phyloP scores from a whole-genome alignment of 305 asterid species.

The Lippia alba region DNA sequence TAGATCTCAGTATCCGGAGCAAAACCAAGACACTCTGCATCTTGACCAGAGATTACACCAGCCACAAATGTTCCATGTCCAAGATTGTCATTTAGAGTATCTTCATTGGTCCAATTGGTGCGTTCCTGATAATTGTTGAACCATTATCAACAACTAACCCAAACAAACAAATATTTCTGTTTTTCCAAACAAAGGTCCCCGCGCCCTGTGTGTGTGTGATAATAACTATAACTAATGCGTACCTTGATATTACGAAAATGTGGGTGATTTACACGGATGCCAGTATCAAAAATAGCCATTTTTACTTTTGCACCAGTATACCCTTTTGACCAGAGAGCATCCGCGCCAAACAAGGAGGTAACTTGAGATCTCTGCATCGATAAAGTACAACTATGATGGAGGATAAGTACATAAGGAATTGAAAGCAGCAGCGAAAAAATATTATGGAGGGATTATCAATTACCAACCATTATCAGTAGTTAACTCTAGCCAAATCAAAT shows the following conservation, averaged over 20 bases:
- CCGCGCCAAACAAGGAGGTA: constrained; percentile 97
- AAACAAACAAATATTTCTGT: neutral
- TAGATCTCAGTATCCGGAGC: constrained; percentile 97
- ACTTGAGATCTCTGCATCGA: constrained; percentile 88
- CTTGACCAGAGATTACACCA: constrained; percentile 97
- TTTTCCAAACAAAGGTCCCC: neutral
- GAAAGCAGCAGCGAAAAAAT: neutral
- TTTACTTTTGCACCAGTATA: constrained; percentile 94
- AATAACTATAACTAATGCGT: neutral
- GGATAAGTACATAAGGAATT: constrained; percentile 24
- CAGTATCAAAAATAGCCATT: constrained; percentile 98
- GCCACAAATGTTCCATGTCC: constrained; percentile 99
- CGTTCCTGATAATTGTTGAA: constrained; percentile 72
- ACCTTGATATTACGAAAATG: constrained; percentile 99
- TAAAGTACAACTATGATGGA: constrained; percentile 30
- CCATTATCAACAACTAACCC: constrained; percentile 33
- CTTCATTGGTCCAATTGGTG: constrained; percentile 98
- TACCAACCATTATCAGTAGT: too few species aligned
- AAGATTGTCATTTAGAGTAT: constrained; percentile 94
- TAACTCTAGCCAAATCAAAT: too few species aligned
- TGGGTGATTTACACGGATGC: constrained; percentile 92
- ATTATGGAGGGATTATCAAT: constrained; percentile 4
- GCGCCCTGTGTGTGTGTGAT: too few species aligned
- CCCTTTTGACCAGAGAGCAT: constrained; percentile 90
- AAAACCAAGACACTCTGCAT: constrained; percentile 97